Evolutionary conservation across 257 asterid genomes (phyloP).

Genomic region (Primulina eburnea): DNA sequence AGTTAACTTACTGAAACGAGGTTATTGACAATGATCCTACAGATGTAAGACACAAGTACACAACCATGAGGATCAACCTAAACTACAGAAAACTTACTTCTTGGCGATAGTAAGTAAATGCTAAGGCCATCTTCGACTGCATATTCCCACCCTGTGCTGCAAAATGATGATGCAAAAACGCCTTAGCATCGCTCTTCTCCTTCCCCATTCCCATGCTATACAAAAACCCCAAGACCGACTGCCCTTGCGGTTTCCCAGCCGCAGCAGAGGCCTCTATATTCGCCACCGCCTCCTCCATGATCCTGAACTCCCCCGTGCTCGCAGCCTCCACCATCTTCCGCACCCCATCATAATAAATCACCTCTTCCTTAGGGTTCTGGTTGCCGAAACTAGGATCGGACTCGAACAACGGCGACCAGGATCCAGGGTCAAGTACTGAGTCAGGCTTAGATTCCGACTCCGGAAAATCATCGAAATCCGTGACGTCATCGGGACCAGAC

Average conservation of each 20-base stretch:
- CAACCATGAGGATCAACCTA: not conserved
- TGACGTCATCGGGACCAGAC: constrained; percentile 31
- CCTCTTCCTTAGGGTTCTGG: constrained; percentile 34
- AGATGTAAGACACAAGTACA: too few relatives aligned
- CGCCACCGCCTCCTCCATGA: constrained; percentile 71
- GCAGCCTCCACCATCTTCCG: constrained; percentile 70
- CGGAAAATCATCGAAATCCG: constrained; percentile 81
- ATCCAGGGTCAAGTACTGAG: constrained; percentile 78
- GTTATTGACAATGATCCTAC: not conserved
- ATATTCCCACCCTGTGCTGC: constrained; percentile 86
- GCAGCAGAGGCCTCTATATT: constrained; percentile 67
- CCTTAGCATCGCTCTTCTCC: constrained; percentile 69
- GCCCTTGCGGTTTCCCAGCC: constrained; percentile 74
- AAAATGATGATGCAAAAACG: constrained; percentile 68
- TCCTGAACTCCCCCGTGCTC: constrained; percentile 63
- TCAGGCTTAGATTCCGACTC: constrained; percentile 73
- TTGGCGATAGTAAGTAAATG: constrained; percentile 79
- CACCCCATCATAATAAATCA: constrained; percentile 53
- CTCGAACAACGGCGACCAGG: constrained; percentile 90
- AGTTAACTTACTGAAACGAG: not conserved
- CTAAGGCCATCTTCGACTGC: constrained; percentile 96
- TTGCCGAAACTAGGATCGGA: constrained; percentile 41
- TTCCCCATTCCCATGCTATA: constrained; percentile 78
- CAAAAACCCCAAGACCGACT: constrained; percentile 77
- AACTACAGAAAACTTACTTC: constrained; percentile 45